Conservation (phyloP, 2,329 filamentous ascomycete species). For the Claviceps sp. region DNA sequence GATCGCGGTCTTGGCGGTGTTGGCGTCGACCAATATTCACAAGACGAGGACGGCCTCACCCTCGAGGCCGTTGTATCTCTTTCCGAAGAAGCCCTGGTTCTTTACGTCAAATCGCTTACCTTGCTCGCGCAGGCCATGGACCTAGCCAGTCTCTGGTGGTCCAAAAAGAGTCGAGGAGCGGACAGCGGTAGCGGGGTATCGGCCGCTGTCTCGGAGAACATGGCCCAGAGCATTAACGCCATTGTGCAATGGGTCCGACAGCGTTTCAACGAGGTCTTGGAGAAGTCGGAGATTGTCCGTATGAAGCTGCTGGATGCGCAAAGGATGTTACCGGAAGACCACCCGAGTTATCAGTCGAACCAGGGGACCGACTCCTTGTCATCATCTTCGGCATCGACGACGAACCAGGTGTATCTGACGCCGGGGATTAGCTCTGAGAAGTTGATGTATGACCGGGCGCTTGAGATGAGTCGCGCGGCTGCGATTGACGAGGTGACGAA, state of each 20-base stretch:
- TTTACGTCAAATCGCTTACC: constrained; percentile 89
- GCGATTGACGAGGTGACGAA: constrained; percentile 94
- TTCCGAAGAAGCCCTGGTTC: constrained; percentile 85
- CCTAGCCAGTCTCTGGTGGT: constrained; percentile 87
- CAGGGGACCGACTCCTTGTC: constrained; percentile 47
- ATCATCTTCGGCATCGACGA: constrained; percentile 46
- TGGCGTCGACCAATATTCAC: constrained; percentile 36
- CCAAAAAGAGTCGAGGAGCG: constrained; percentile 51
- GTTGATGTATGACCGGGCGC: constrained; percentile 91
- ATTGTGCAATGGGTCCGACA: constrained; percentile 91
- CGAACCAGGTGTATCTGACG: constrained; percentile 71
- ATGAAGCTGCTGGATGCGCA: constrained; percentile 79
- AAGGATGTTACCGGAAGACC: constrained; percentile 66
- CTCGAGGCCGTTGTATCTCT: constrained; percentile 73
- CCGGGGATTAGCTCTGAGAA: constrained; percentile 89
- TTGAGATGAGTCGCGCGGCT: constrained; percentile 91
- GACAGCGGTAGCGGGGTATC: constrained; percentile 34
- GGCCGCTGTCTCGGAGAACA: constrained; percentile 30
- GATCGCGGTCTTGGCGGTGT: constrained; percentile 56
- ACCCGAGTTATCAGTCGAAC: constrained; percentile 76
- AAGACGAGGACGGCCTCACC: constrained; percentile 64
- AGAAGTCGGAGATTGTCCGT: constrained; percentile 92
- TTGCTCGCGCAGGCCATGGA: constrained; percentile 92
- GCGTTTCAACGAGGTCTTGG: constrained; percentile 92
- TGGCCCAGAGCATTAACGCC: constrained; percentile 66